Conservation (phyloP, 768 basidiomycete genomes). For the Kwoniella heveanensis region DNA sequence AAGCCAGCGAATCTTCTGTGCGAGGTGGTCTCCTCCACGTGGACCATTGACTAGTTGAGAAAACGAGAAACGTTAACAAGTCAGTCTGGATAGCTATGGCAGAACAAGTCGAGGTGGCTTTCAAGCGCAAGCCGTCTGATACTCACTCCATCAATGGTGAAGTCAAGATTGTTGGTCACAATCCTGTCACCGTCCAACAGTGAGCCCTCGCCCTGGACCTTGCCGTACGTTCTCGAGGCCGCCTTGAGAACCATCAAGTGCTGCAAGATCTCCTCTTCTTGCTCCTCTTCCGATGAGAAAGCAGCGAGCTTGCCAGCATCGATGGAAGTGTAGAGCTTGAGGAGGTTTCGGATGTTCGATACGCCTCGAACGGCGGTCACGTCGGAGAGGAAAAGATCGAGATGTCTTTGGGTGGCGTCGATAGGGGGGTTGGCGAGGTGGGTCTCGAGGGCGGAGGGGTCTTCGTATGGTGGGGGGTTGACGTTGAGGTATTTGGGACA, state of each 20-base stretch:
- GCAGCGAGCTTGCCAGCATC: constrained; percentile 87
- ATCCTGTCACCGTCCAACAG: constrained; percentile 82
- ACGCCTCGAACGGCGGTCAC: constrained; percentile 74
- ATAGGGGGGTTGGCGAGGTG: constrained; percentile 58
- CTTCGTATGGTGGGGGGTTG: constrained; percentile 91
- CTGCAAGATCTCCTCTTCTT: constrained; percentile 92
- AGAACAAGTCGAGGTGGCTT: too few relatives aligned
- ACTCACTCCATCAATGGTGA: constrained; percentile 87
- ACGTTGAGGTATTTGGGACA: constrained; percentile 97
- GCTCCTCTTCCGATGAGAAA: constrained; percentile 62
- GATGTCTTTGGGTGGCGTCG: constrained; percentile 82
- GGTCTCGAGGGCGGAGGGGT: constrained; percentile 64
- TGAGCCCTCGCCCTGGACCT: constrained; percentile 57
- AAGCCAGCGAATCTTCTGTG: constrained; percentile 92
- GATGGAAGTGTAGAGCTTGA: constrained; percentile 93
- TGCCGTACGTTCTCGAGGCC: constrained; percentile 67
- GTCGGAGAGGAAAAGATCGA: constrained; percentile 79
- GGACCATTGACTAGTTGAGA: constrained; percentile 79
- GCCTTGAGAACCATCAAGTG: constrained; percentile 97
- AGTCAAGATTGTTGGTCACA: constrained; percentile 90
- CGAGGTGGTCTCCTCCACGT: constrained; percentile 91
- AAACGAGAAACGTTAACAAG: too few relatives aligned
- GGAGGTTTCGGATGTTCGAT: constrained; percentile 82
- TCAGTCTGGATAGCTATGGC: too few relatives aligned
- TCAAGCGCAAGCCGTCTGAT: too few relatives aligned